These are phyloP conservation scores for Filosporella fistucella DNA, from an alignment of 495 filamentous ascomycete genomes.

Conservation along the genomic window DNA sequence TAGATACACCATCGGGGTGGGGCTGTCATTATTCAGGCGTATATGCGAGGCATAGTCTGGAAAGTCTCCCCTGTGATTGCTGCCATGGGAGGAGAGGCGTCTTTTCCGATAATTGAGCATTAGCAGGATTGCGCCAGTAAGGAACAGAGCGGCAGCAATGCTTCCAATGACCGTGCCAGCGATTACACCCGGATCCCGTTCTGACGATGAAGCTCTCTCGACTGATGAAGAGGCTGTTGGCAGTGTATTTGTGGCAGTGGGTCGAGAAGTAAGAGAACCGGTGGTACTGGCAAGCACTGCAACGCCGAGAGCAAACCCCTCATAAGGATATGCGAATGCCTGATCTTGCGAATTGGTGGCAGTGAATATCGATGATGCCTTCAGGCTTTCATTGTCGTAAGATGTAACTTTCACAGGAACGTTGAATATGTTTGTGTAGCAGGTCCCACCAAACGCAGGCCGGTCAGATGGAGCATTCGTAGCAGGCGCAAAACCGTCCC, in stretches of 20 bases:
- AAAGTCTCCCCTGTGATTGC: neutral
- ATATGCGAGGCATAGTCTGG: slow-evolving; percentile 2
- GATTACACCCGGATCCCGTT: slow-evolving; percentile 8
- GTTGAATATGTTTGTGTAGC: slow-evolving; percentile 20
- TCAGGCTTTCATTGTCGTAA: slow-evolving; percentile 12
- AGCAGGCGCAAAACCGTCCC: slow-evolving; percentile 16
- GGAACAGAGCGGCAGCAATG: slow-evolving; percentile 1
- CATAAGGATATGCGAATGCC: slow-evolving; percentile 21
- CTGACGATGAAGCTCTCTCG: neutral
- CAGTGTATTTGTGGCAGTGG: neutral
- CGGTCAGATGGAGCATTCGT: slow-evolving; percentile 15
- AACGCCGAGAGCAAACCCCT: slow-evolving; percentile 20
- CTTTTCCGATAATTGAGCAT: slow-evolving; percentile 1
- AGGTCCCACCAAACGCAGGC: slow-evolving; percentile 24
- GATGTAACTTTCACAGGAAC: slow-evolving; percentile 15
- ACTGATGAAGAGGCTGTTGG: neutral
- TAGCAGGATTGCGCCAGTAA: slow-evolving; percentile 2
- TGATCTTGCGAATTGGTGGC: slow-evolving; percentile 16
- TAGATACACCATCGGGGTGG: slow-evolving; percentile 9
- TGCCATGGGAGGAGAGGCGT: neutral
- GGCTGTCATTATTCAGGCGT: slow-evolving; percentile 2
- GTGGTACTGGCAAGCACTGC: slow-evolving; percentile 3
- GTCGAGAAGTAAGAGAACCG: slow-evolving; percentile 1
- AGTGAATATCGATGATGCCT: slow-evolving; percentile 16
- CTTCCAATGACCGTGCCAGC: slow-evolving; percentile 19